These are phyloP conservation scores for Gaeumannomyces sp. DNA, from an alignment of 2,329 filamentous ascomycete genomes.

Conservation along the genomic window DNA sequence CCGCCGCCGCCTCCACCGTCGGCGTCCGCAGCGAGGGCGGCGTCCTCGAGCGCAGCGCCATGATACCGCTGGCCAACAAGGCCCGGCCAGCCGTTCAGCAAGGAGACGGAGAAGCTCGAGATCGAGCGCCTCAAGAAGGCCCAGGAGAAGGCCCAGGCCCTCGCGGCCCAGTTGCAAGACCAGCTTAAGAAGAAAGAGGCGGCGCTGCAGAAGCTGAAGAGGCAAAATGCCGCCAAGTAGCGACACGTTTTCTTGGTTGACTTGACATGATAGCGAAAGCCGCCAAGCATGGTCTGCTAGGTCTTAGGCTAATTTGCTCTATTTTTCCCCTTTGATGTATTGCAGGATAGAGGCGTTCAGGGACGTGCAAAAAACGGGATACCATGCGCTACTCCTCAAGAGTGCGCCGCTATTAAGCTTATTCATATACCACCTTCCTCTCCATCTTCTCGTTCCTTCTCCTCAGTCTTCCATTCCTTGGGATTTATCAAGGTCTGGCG, in stretches of 20 bases:
- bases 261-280: not conserved
- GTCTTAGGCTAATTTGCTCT: not conserved
- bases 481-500: too few relatives aligned
- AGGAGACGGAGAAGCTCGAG: conserved; percentile 61
- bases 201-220: conserved; percentile 54
- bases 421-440: not conserved
- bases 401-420: not conserved
- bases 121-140: conserved; percentile 57
- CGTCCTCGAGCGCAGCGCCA: conserved; percentile 61
- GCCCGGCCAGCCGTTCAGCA: conserved; percentile 66
- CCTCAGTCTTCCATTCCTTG: too few relatives aligned
- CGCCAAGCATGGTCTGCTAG: not conserved
- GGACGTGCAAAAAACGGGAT: not conserved
- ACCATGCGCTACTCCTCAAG: not conserved
- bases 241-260: not conserved
- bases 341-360: not conserved
- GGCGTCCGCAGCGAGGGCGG: conserved; percentile 38
- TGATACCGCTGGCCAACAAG: conserved; percentile 65
- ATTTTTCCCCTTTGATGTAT: not conserved
- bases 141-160: conserved; percentile 55
- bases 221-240: conserved; percentile 27
- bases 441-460: not conserved
- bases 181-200: conserved; percentile 61
- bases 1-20: conserved; percentile 27
- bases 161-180: conserved; percentile 51